Evolutionary conservation across 495 filamentous ascomycete genomes (phyloP).

Genomic region (Cercophora sp.): DNA sequence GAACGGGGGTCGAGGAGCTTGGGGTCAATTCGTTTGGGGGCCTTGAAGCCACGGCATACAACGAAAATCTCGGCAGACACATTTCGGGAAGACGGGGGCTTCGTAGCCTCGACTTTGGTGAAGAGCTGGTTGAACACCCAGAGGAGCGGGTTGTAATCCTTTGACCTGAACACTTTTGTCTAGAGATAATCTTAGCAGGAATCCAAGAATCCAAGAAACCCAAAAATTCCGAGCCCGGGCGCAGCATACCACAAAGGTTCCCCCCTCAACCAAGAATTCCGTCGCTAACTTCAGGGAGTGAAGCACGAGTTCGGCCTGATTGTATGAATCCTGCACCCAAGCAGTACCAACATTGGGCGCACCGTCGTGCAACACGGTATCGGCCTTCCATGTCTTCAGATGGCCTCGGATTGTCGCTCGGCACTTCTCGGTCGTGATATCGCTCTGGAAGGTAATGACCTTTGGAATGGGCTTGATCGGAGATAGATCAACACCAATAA

Average conservation of each 20-base stretch:
- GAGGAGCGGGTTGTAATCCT: constrained; percentile 91
- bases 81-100: constrained; percentile 91
- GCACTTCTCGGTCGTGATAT: constrained; percentile 97
- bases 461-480: constrained; percentile 95
- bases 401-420: constrained; percentile 85
- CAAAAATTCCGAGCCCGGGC: not conserved
- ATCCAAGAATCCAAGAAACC: too few relatives aligned
- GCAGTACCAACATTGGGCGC: constrained; percentile 97
- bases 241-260: constrained; percentile 66
- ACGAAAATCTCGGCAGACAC: constrained; percentile 98
- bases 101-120: constrained; percentile 89
- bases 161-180: constrained; percentile 97
- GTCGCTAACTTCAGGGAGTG: constrained; percentile 90
- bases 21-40: constrained; percentile 87
- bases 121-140: constrained; percentile 99
- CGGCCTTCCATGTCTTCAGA: constrained; percentile 95
- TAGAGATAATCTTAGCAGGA: not conserved
- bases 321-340: constrained; percentile 98
- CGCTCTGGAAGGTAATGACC: constrained; percentile 91
- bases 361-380: constrained; percentile 96
- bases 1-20: constrained; percentile 85
- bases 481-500: constrained; percentile 90
- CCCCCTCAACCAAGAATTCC: constrained; percentile 85
- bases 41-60: constrained; percentile 84
- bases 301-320: constrained; percentile 90